A percentile compares a stretch with the other conserved stretches of the same genome.
These are phyloP conservation scores for Dentipellis sp. DNA, from an alignment of 768 basidiomycete genomes.

Conservation along the genomic window DNA sequence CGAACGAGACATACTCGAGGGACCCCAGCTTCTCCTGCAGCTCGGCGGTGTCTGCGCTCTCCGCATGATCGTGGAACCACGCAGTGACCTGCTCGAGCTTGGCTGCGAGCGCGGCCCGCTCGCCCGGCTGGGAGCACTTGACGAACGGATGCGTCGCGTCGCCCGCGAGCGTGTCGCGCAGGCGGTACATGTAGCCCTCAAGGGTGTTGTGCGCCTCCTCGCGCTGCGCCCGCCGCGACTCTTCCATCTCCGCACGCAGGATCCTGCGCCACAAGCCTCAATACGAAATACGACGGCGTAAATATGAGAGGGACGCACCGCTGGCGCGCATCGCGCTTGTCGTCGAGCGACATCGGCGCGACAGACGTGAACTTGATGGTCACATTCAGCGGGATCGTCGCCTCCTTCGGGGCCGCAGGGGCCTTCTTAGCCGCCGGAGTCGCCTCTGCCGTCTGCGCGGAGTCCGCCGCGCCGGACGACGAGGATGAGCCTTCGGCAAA, in stretches of 20 bases:
- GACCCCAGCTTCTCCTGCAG: constrained; percentile 68
- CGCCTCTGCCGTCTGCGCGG: constrained; percentile 28
- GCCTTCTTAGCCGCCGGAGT: constrained; percentile 20
- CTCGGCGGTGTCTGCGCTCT: constrained; percentile 68
- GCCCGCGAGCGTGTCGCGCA: constrained; percentile 74
- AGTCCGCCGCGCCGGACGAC: constrained; percentile 20
- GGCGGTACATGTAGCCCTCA: constrained; percentile 88
- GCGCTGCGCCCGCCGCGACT: constrained; percentile 63
- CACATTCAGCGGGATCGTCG: constrained; percentile 61
- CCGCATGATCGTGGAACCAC: constrained; percentile 84
- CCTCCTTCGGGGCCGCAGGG: constrained; percentile 31
- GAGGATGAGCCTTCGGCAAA: constrained; percentile 53
- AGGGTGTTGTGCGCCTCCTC: constrained; percentile 90
- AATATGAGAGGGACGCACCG: constrained; percentile 40
- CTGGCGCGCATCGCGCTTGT: constrained; percentile 66
- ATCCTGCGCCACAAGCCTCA: constrained; percentile 38
- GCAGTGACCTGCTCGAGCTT: constrained; percentile 64
- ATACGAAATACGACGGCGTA: not conserved
- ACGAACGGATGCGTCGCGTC: constrained; percentile 66
- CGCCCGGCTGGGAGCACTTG: constrained; percentile 69
- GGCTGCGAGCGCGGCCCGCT: constrained; percentile 56
- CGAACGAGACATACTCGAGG: constrained; percentile 63
- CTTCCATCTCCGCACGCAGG: constrained; percentile 67
- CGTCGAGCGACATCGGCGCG: constrained; percentile 65
- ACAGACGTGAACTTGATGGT: constrained; percentile 55